Conservation (phyloP, 2,329 filamentous ascomycete genomes). For the Didymella arachidicola region DNA sequence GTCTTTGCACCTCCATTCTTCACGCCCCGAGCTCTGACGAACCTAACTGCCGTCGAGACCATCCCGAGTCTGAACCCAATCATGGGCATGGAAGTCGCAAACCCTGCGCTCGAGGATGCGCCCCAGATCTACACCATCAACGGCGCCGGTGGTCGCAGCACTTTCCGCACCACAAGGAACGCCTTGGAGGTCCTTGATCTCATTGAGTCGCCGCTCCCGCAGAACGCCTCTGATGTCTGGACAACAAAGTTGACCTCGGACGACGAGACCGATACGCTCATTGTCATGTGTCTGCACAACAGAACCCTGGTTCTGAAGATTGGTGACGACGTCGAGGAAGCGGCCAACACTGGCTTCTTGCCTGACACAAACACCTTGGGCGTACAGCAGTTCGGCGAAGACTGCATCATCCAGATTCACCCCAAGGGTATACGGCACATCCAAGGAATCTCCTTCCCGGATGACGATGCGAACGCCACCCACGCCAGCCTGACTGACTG, state of each 20-base stretch:
- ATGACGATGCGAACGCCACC: constrained; percentile 34
- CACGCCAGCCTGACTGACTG: constrained; percentile 83
- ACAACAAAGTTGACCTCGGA: constrained; percentile 84
- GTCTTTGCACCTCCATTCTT: constrained; percentile 84
- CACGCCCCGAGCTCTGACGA: constrained; percentile 78
- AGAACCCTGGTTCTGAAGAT: constrained; percentile 92
- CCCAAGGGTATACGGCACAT: constrained; percentile 96
- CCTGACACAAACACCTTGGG: constrained; percentile 88
- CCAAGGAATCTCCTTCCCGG: constrained; percentile 62
- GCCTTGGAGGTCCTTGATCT: constrained; percentile 93
- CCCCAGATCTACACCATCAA: constrained; percentile 96
- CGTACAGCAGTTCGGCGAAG: constrained; percentile 91
- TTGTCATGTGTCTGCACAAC: constrained; percentile 91
- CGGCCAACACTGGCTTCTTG: constrained; percentile 91
- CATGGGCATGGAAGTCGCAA: constrained; percentile 89
- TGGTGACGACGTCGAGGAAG: constrained; percentile 95
- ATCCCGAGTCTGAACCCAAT: constrained; percentile 90
- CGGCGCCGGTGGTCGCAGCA: constrained; percentile 86
- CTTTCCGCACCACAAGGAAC: constrained; percentile 90
- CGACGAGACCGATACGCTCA: constrained; percentile 91
- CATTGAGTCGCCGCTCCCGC: constrained; percentile 89
- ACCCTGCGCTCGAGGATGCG: constrained; percentile 89
- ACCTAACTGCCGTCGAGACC: constrained; percentile 83
- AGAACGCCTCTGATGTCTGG: constrained; percentile 92
- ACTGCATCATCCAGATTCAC: constrained; percentile 91